These are phyloP conservation scores for Chalaropsis ovoidea DNA, from an alignment of 2,329 filamentous ascomycete genomes.

Conservation along the genomic window DNA sequence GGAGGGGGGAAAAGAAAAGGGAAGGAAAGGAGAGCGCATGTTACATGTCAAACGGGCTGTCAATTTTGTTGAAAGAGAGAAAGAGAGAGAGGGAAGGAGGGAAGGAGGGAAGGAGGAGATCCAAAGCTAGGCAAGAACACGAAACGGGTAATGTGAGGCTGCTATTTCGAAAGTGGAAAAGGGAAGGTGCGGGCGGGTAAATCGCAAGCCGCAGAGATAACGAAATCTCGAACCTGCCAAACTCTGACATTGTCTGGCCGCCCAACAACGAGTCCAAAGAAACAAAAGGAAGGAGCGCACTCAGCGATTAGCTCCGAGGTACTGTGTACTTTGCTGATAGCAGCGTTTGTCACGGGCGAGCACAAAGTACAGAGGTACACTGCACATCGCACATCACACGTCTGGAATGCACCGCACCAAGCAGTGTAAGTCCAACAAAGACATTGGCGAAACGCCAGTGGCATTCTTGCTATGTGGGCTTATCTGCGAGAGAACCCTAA, in stretches of 20 bases:
- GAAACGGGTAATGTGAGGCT: background rate
- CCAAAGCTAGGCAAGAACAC: background rate
- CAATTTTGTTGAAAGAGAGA: background rate
- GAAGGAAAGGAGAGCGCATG: conserved; percentile 1
- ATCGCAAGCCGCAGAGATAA: background rate
- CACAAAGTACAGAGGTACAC: too few species aligned
- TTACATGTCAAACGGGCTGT: background rate
- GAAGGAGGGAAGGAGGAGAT: background rate
- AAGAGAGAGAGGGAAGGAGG: background rate
- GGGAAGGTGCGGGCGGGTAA: background rate
- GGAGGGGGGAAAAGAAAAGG: background rate
- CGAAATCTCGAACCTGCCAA: background rate
- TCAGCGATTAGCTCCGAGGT: background rate
- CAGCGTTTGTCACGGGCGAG: too few species aligned
- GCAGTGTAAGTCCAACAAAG: background rate
- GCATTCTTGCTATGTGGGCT: background rate
- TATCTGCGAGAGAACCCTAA: background rate
- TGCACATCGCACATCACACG: too few species aligned
- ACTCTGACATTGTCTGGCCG: too few species aligned
- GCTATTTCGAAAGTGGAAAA: background rate
- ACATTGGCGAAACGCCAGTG: background rate
- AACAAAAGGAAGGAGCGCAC: too few species aligned
- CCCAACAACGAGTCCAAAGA: too few species aligned
- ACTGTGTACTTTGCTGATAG: background rate
- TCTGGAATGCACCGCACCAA: background rate